Evolutionary conservation across 164 flowering plant species (phyloP), one percentile per base, ranked within the genome.

Genomic region (Sedum album): DNA sequence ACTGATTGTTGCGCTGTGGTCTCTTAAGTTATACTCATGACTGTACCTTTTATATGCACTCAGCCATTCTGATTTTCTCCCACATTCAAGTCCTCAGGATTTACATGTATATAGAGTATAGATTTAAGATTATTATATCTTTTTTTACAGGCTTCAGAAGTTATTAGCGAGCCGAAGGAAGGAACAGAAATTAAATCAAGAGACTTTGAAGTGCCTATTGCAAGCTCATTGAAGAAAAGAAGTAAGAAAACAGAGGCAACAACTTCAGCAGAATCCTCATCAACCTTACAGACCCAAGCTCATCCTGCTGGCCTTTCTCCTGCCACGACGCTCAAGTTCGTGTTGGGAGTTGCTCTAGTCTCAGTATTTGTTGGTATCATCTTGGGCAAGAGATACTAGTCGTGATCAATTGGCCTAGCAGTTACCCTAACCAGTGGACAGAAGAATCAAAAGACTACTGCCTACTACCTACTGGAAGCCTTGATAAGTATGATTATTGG

Each of bases 331-430:
- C 60, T 84, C 48, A 85, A 91, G 77, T 66, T 89, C 76, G 74
- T 93, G 26, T 10, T 88, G 61, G 97, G 90, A 69, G 83, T 91
- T 30, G 97, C 98, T 30, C 46, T 93, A 42, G 80, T 93, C 31
- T 93, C 98, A 9, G 73, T 89, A 31, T 78, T 91, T 71, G 30
- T 88, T 21, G 98, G 98, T 53, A 69, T 93, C 23, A 81, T 91
- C 76, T 86, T 93, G 18, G 98, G 98, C 31, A 93, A 89, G 66
- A 73, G 84, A 13, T 89, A 93, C 70, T 93, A 87, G 74, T 1
- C 46, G 38, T 18, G 38, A 42, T 17, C 9, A 36, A 41, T 15
- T 21, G 44, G 41, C 48, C 5, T 20, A 25, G 61, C 61, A 2
- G 17, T 26, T 25, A 26, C 61, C 61, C 8, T 55, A 9, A 26